Evolutionary conservation across 345 rosid species (phyloP).

Genomic region (Acer saccharum): DNA sequence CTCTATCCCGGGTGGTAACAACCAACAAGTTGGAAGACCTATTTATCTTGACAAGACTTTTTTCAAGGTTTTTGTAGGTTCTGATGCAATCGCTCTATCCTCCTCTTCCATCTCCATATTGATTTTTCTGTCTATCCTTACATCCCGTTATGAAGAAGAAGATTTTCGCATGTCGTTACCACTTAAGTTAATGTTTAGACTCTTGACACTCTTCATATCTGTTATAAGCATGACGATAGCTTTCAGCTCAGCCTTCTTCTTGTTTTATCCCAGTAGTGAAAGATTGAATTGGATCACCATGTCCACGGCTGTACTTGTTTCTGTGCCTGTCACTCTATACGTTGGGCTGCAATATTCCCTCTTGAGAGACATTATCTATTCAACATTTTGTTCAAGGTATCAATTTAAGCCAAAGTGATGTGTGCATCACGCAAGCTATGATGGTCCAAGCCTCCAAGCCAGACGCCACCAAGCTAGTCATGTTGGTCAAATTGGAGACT

Average conservation of each 20-base stretch:
- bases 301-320: too few species aligned
- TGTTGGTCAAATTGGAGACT: too few species aligned
- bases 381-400: too few species aligned
- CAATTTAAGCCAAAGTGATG: too few species aligned
- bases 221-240: constrained; percentile 7
- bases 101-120: not conserved
- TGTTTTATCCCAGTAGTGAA: not conserved
- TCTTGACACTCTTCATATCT: not conserved
- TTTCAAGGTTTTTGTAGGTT: not conserved
- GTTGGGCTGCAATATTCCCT: too few species aligned
- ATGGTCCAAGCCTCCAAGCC: too few species aligned
- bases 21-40: too few species aligned
- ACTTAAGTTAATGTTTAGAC: not conserved
- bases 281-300: not conserved
- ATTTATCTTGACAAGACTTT: too few species aligned
- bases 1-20: too few species aligned
- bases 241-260: not conserved
- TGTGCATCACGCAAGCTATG: too few species aligned
- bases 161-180: constrained; percentile 13
- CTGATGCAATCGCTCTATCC: not conserved
- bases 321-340: not conserved
- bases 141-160: not conserved
- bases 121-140: constrained; percentile 9
- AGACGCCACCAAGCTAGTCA: too few species aligned
- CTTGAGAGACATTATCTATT: too few species aligned